A percentile compares a stretch with the other conserved stretches of the same genome.
phyloP scores from a whole-genome alignment of 192 early-diverging fungal species.

The Coemansia sp. region DNA sequence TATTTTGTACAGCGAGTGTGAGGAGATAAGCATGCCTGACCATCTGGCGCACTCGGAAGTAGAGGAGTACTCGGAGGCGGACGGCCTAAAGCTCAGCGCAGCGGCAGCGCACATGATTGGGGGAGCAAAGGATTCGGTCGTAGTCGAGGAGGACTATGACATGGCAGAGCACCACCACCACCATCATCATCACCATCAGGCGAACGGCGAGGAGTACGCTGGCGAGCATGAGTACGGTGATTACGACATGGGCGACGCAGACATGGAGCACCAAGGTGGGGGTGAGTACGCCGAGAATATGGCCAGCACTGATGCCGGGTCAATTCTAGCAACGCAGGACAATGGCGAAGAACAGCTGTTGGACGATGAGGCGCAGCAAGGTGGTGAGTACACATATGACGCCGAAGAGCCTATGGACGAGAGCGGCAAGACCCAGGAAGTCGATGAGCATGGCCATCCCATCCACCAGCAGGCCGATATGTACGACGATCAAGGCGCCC shows the following conservation, averaged over 20 bases:
- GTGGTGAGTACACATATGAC: neutral
- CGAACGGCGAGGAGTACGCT: constrained; percentile 17
- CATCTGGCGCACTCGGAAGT: neutral
- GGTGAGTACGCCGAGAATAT: constrained; percentile 23
- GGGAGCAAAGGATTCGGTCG: neutral
- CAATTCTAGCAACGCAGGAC: constrained; percentile 40
- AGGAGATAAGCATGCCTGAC: neutral
- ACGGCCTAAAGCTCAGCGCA: constrained; percentile 6
- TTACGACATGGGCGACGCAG: constrained; percentile 37
- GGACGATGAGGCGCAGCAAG: constrained; percentile 3
- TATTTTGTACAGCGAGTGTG: too few species aligned
- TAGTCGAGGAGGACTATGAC: constrained; percentile 17
- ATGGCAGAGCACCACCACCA: constrained; percentile 17
- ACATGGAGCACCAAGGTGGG: constrained; percentile 9
- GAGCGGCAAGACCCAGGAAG: neutral
- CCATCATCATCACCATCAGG: neutral
- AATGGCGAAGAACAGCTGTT: constrained; percentile 27
- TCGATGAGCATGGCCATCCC: neutral
- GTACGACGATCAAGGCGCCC: constrained; percentile 27
- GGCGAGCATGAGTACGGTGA: constrained; percentile 32
- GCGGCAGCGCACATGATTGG: constrained; percentile 4
- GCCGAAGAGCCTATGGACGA: constrained; percentile 1
- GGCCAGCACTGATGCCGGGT: constrained; percentile 21
- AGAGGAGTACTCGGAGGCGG: constrained; percentile 1
- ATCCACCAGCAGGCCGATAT: constrained; percentile 7